Evolutionary conservation across 1,139 yeast species (phyloP).

Genomic region (Scheffersomyces segobiensis): DNA sequence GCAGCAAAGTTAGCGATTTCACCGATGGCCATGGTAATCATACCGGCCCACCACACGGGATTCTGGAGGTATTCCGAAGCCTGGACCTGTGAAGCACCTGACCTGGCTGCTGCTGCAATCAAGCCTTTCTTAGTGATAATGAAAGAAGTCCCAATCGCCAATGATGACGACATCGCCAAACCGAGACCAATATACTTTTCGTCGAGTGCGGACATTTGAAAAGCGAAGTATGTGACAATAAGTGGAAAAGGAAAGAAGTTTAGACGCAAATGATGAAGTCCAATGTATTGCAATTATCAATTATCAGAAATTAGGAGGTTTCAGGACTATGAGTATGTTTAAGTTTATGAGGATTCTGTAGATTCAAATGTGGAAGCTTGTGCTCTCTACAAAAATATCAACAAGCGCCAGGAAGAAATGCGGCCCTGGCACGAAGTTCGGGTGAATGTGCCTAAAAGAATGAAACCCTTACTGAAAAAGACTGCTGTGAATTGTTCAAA

Average conservation of each 20-base stretch:
- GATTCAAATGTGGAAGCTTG: background rate
- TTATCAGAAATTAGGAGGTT: background rate
- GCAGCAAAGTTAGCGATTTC: constrained; percentile 94
- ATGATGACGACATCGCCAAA: constrained; percentile 81
- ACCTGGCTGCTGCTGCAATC: constrained; percentile 62
- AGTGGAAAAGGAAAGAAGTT: background rate
- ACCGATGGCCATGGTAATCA: constrained; percentile 87
- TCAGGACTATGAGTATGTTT: background rate
- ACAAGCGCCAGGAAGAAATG: background rate
- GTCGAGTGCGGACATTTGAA: constrained; percentile 41
- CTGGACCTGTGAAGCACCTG: constrained; percentile 61
- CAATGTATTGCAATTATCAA: background rate
- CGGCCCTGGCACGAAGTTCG: background rate
- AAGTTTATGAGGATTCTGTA: background rate
- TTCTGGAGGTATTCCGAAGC: constrained; percentile 75
- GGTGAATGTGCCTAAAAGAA: background rate
- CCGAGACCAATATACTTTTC: constrained; percentile 90
- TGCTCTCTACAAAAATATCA: background rate
- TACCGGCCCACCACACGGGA: constrained; percentile 97
- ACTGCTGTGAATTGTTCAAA: background rate
- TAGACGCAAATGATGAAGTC: background rate
- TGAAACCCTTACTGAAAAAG: background rate
- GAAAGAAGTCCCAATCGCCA: constrained; percentile 89
- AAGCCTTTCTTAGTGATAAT: constrained; percentile 88
- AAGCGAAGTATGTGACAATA: background rate